Evolutionary conservation across 805 yeast species (phyloP).

Genomic region (Barnettozyma salicaria): DNA sequence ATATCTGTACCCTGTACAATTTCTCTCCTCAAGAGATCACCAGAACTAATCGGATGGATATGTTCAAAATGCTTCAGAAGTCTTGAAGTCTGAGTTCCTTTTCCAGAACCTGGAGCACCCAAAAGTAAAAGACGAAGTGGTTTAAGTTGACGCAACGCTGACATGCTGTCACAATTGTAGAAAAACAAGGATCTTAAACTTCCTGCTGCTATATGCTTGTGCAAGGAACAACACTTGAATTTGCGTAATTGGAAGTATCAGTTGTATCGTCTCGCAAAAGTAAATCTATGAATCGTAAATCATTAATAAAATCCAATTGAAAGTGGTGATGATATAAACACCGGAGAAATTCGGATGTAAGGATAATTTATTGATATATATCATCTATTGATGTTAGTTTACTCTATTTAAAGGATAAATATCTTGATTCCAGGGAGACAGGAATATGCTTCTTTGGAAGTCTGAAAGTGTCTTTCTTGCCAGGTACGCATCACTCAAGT

Average conservation of each 20-base stretch:
- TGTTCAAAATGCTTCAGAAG: slow-evolving; percentile 48
- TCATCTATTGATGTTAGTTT: neutral
- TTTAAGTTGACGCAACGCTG: neutral
- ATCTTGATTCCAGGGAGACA: slow-evolving; percentile 46
- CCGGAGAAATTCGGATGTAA: too few relatives aligned
- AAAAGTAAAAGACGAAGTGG: slow-evolving; percentile 66
- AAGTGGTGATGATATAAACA: too few relatives aligned
- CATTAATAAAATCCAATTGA: too few relatives aligned
- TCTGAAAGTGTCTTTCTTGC: slow-evolving; percentile 43
- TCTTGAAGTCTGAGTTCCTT: slow-evolving; percentile 79
- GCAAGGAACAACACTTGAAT: too few relatives aligned
- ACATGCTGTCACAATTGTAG: too few relatives aligned
- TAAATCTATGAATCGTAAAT: too few relatives aligned
- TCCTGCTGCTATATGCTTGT: too few relatives aligned
- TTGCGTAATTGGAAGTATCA: too few relatives aligned
- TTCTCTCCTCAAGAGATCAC: slow-evolving; percentile 72
- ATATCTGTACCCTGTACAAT: slow-evolving; percentile 47
- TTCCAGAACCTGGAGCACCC: slow-evolving; percentile 96
- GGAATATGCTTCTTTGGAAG: slow-evolving; percentile 61
- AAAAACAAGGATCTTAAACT: too few relatives aligned
- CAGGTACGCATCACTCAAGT: slow-evolving; percentile 47
- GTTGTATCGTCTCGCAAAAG: too few relatives aligned
- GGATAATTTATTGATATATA: neutral
- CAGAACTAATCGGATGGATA: slow-evolving; percentile 66
- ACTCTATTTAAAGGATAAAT: slow-evolving; percentile 23